Evolutionary conservation across 1,284 basidiomycete species (phyloP), one percentile per base, ranked within the genome.

Genomic region (Thecaphora thlaspeos): DNA sequence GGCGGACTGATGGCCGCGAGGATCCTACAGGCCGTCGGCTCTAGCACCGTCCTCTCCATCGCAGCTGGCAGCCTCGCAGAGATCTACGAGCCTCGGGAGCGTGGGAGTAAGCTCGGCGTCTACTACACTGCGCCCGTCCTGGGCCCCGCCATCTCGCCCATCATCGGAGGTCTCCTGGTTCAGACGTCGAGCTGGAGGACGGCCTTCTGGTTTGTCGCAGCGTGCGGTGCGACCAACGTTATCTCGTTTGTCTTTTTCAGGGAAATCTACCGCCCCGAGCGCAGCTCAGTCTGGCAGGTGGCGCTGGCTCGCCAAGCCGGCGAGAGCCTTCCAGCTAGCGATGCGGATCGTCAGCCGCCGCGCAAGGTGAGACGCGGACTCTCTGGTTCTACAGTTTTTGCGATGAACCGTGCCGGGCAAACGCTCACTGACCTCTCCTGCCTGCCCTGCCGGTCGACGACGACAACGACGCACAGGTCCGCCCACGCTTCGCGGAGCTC

Each of bases 121-220:
- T 61, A 57, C 44, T 61, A 61, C 55, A 21, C 40, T 26, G 38
- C 40, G 14, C 57, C 57, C 1, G 21, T 55, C 19, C 17, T 55
- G 8, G 57, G 55, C 15, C 57, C 57, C 14, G 57, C 57, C 8
- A 34, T 60, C 10, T n/a, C 41, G 17, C 57, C 57, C 9, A 40
- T 61, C 37, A 28, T 62, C 24, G 59, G 56, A 2, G 59, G 59
- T n/a, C 56, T 50, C 1, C 28, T 62, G 30, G 44, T 45, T 14
- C 28, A 42, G 9, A 36, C 46, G 14, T 9, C 36, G 17, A 37
- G 18, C 18, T 37, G 36, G 36, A 15, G 15, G 8, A 24, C 40
- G 10, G 7, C 51, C 2, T 62, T 62, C 32, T 62, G 54, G 28
- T 58, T 59, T 39, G 26, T 62, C 12, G 45, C 46, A 2, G 55